These are phyloP conservation scores for Eucalyptus regnans DNA, from an alignment of 345 rosid species.

Conservation along the genomic window DNA sequence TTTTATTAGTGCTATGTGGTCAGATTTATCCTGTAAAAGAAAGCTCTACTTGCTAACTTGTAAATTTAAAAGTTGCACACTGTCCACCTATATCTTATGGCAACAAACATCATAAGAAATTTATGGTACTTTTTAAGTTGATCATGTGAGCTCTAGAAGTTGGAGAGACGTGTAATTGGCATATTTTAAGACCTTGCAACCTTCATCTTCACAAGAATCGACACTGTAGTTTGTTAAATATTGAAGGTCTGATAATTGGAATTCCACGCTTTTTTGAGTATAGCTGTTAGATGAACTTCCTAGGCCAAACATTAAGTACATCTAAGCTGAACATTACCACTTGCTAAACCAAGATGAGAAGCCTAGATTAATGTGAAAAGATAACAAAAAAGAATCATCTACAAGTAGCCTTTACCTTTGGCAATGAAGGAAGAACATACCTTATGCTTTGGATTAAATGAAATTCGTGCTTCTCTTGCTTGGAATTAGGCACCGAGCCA, in stretches of 20 bases:
- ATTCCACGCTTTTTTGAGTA: background rate
- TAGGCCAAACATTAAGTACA: background rate
- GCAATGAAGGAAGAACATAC: background rate
- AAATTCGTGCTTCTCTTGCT: background rate
- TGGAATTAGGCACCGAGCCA: background rate
- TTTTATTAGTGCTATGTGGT: background rate
- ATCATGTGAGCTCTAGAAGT: background rate
- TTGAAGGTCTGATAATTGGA: background rate
- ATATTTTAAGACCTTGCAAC: background rate
- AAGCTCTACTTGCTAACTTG: background rate
- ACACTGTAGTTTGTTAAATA: background rate
- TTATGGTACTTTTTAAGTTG: background rate
- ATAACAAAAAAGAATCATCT: background rate
- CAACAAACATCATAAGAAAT: background rate
- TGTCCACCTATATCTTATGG: background rate
- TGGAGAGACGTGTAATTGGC: background rate
- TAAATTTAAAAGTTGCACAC: background rate
- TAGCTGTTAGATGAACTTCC: background rate
- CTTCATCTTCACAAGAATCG: background rate
- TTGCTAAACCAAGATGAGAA: background rate
- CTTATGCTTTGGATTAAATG: background rate
- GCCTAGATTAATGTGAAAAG: background rate
- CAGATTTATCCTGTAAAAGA: background rate
- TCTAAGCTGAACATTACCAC: background rate
- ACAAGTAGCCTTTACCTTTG: background rate